Conservation (phyloP, 345 rosid genomes). For the Microcos paniculata region DNA sequence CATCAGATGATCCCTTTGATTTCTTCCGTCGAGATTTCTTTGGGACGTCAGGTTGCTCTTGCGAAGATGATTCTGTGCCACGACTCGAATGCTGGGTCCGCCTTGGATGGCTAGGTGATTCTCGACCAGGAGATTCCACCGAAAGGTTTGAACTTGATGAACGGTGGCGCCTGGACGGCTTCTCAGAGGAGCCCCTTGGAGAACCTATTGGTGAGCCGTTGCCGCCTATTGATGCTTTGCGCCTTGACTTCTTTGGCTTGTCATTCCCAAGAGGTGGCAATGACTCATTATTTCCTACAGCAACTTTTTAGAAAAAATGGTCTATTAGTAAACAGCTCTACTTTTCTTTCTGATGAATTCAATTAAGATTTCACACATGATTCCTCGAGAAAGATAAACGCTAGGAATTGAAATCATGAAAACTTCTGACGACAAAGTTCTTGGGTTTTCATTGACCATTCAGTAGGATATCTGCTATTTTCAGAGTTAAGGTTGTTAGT, state of each 20-base stretch:
- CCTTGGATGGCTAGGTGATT: conserved; percentile 8
- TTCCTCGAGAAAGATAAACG: too few relatives aligned
- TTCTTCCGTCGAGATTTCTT: conserved; percentile 42
- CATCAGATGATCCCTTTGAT: conserved; percentile 32
- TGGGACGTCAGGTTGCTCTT: conserved; percentile 26
- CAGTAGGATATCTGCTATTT: background rate
- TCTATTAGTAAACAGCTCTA: background rate
- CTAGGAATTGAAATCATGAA: too few relatives aligned
- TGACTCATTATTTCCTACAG: background rate
- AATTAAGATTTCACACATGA: too few relatives aligned
- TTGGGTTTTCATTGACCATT: background rate
- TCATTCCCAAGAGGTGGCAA: conserved; percentile 7
- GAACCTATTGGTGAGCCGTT: conserved; percentile 26
- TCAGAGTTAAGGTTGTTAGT: background rate
- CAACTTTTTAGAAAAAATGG: too few relatives aligned
- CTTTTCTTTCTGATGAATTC: background rate
- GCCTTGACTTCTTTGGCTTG: conserved; percentile 39
- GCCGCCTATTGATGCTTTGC: conserved; percentile 20
- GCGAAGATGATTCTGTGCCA: conserved; percentile 26
- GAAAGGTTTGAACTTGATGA: conserved; percentile 22
- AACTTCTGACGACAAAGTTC: background rate
- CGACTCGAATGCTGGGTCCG: conserved; percentile 21
- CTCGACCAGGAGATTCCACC: conserved; percentile 28
- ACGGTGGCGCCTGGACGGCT: conserved; percentile 35
- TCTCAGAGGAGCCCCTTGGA: conserved; percentile 31